Evolutionary conservation across 257 asterid genomes (phyloP).

Genomic region (Jacaranda copaia): DNA sequence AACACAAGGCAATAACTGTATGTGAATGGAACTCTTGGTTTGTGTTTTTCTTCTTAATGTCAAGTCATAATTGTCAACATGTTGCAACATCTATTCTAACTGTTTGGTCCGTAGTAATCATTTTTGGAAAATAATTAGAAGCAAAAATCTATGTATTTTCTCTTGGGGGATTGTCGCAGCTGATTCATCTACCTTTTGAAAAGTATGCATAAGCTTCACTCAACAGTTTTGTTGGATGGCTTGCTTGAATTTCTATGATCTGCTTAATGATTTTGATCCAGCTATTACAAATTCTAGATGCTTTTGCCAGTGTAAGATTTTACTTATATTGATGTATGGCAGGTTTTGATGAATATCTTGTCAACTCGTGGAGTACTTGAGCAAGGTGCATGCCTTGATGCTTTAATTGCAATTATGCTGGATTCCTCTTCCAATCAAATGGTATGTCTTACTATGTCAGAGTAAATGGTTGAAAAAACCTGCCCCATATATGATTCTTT

Average conservation of each 20-base stretch:
- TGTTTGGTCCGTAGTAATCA: background rate
- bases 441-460: conserved; percentile 51
- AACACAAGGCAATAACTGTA: conserved; percentile 83
- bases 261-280: conserved; percentile 23
- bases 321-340: conserved; percentile 34
- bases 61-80: conserved; percentile 10
- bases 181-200: background rate
- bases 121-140: conserved; percentile 10
- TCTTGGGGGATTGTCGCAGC: conserved; percentile 11
- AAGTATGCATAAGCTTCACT: conserved; percentile 23
- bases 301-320: conserved; percentile 27
- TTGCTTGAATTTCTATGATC: conserved; percentile 17
- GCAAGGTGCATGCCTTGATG: conserved; percentile 96
- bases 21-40: conserved; percentile 18
- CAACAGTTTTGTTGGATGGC: conserved; percentile 2
- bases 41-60: conserved; percentile 3
- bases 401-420: conserved; percentile 84
- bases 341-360: conserved; percentile 88
- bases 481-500: background rate
- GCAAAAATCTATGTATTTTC: background rate
- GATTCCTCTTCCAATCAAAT: conserved; percentile 94
- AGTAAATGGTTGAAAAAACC: conserved; percentile 17
- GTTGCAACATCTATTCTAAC: background rate
- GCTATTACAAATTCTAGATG: conserved; percentile 18
- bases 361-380: conserved; percentile 87